Base-by-base conservation (phyloP, 345 rosid genomes). In the Hibiscus tridactylites region DNA sequence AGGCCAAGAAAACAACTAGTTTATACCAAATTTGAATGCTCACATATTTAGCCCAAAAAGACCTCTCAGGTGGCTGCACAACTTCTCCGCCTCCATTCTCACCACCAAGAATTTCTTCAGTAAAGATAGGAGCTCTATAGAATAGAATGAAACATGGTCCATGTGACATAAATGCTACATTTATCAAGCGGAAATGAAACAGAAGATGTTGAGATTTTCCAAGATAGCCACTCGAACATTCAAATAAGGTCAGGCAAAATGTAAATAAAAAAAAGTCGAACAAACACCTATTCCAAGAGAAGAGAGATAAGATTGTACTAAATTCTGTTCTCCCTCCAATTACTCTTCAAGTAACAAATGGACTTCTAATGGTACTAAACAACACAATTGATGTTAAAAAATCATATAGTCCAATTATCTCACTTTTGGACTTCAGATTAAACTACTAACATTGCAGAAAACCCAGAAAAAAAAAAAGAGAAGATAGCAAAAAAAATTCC, bases 31-130 rank as follows among this genome's bases (percentile, higher is more conserved):
- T 49, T 61, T 15, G 35, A 28, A 5, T 9, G 85, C 96, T 84
- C 68, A 94, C 98, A 76, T 94, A 94, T 94, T 94, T 91, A 54
- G 97, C 96, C 97, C 95, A 94, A 73, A 90, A 88, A 46, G 97
- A 84, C 77, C 83, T 88, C 81, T 91, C 98, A 29, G 94, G 96
- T 69, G 93, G 95, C 61, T 66, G 70, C 72, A 82, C 74, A 33
- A 75, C 71, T 83, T 84, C 96, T 66, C 83, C 90, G 75, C 88
- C 98, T 64, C 68, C 90, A 59, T 81, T 80, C 81, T 88, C 95
- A 65, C 83, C 85, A 63, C 84, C 81, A 42, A 77, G 68, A 57
- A 78, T 54, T 76, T 86, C 94, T 83, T 91, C 97, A 0, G 90
- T 49, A 65, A 94, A 94, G 56, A 88, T 47, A 31, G 97, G 96